Conservation (phyloP, 2,329 filamentous ascomycete genomes). For the Ophiocordyceps sinensis region DNA sequence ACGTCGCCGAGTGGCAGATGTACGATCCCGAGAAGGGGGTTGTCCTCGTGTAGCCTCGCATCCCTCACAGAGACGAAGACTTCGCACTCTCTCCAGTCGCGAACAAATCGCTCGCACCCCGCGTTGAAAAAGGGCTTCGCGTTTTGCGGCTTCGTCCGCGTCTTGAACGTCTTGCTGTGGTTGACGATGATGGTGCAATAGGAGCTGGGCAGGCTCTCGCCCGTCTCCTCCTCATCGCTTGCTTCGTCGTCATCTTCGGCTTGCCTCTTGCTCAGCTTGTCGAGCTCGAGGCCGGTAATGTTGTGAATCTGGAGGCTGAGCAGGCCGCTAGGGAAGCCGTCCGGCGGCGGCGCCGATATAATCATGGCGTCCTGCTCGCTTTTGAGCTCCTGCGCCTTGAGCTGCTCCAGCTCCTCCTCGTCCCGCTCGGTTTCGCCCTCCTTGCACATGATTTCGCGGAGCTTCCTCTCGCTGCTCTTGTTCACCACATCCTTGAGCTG, state of each 20-base stretch:
- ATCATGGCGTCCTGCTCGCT: conserved; percentile 47
- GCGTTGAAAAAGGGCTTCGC: conserved; percentile 69
- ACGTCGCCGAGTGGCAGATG: conserved; percentile 50
- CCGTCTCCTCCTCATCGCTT: conserved; percentile 42
- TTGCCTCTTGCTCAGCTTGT: conserved; percentile 41
- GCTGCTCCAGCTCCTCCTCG: conserved; percentile 49
- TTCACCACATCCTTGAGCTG: conserved; percentile 44
- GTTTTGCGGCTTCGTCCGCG: conserved; percentile 64
- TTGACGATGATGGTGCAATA: conserved; percentile 65
- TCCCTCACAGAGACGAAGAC: conserved; percentile 56
- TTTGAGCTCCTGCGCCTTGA: conserved; percentile 52
- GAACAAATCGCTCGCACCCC: conserved; percentile 56
- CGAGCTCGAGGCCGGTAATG: conserved; percentile 52
- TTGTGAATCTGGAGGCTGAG: conserved; percentile 60
- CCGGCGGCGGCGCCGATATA: conserved; percentile 49
- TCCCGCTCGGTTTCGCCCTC: conserved; percentile 35
- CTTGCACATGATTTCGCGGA: conserved; percentile 43
- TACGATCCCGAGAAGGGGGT: conserved; percentile 55
- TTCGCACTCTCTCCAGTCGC: conserved; percentile 53
- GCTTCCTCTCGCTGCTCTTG: conserved; percentile 40
- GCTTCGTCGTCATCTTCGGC: conserved; percentile 30
- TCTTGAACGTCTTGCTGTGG: conserved; percentile 54
- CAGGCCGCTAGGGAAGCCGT: conserved; percentile 49
- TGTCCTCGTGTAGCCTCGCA: conserved; percentile 52
- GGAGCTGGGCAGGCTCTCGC: conserved; percentile 50